Conservation (phyloP, 2,329 filamentous ascomycete species). For the Cadophora sp. region DNA sequence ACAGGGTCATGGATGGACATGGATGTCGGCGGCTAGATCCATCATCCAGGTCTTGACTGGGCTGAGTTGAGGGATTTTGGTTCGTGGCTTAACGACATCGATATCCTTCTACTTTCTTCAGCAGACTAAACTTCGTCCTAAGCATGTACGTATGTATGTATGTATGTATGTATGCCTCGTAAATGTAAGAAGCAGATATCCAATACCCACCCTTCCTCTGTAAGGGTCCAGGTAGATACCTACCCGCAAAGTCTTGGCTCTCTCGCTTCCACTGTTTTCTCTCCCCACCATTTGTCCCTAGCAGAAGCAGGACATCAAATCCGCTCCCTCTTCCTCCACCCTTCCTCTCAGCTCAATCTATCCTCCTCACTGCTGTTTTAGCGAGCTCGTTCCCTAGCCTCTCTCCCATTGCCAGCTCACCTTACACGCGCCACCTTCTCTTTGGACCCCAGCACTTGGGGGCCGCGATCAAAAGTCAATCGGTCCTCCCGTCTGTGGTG, state of each 20-base stretch:
- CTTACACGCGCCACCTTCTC: background rate
- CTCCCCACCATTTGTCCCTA: too few species aligned
- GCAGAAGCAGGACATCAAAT: background rate
- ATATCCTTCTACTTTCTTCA: background rate
- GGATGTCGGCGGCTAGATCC: conserved; percentile 2
- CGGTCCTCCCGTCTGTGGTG: background rate
- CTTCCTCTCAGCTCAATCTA: background rate
- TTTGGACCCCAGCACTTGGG: background rate
- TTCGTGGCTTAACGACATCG: background rate
- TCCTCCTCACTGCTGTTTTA: background rate
- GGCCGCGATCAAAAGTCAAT: background rate
- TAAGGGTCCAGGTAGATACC: background rate
- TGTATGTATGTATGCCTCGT: background rate
- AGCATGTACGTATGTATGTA: background rate
- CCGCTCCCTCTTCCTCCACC: background rate
- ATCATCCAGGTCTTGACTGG: background rate
- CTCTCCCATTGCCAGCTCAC: background rate
- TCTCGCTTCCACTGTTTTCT: background rate
- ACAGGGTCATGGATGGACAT: background rate
- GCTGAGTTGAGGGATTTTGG: background rate
- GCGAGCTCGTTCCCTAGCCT: background rate
- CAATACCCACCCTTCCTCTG: too few species aligned
- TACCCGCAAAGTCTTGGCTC: background rate
- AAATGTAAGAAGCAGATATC: background rate
- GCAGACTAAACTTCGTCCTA: too few species aligned